A percentile compares a stretch with the other conserved stretches of the same genome.
phyloP scores from a whole-genome alignment of 345 rosid genomes.

The Erysimum cheiranthoides region DNA sequence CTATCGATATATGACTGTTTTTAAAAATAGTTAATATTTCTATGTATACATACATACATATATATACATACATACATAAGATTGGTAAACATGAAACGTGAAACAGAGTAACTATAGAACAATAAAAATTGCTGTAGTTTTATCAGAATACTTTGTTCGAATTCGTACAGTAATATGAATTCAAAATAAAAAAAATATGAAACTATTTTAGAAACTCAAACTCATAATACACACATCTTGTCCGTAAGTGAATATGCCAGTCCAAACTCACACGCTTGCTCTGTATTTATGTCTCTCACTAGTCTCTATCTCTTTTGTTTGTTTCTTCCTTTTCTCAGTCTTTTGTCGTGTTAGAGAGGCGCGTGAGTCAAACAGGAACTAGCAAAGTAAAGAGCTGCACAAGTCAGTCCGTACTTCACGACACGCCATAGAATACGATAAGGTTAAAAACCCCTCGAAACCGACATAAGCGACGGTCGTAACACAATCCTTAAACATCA shows the following conservation, averaged over 20 bases:
- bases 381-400: constrained; percentile 33
- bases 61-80: background rate
- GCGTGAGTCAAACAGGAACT: constrained; percentile 43
- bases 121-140: background rate
- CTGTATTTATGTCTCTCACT: constrained; percentile 33
- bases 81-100: background rate
- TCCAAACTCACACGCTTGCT: constrained; percentile 62
- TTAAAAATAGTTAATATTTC: background rate
- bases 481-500: constrained; percentile 35
- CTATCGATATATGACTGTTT: background rate
- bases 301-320: constrained; percentile 36
- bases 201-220: constrained; percentile 1
- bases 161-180: background rate
- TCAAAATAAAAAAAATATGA: background rate
- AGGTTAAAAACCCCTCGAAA: constrained; percentile 28
- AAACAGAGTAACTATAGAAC: background rate
- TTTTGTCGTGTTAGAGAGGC: constrained; percentile 42
- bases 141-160: background rate
- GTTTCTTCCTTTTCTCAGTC: constrained; percentile 32
- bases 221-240: constrained; percentile 15
- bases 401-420: constrained; percentile 46
- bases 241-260: constrained; percentile 37
- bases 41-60: background rate
- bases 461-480: constrained; percentile 43
- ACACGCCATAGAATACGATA: constrained; percentile 39